Evolutionary conservation across 179 eudicot genomes (phyloP).

Genomic region (Carnegiea gigantea): DNA sequence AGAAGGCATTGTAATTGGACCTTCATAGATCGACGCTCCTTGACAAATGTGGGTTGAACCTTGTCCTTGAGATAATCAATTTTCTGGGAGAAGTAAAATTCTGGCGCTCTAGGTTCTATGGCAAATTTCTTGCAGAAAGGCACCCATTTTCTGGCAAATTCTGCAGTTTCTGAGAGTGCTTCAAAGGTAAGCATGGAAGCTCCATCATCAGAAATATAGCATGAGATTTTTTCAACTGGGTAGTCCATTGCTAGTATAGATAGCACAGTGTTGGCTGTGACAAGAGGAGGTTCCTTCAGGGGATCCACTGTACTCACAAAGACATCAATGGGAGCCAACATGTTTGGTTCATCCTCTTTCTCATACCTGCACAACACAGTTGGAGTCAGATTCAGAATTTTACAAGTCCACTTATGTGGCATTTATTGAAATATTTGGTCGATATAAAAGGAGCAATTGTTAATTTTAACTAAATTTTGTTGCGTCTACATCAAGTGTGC

Average conservation of each 20-base stretch:
- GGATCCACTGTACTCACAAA: slow-evolving; percentile 99
- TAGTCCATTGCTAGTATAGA: slow-evolving; percentile 92
- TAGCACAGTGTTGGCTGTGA: slow-evolving; percentile 76
- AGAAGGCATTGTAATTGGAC: slow-evolving; percentile 29
- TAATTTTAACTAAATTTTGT: not conserved
- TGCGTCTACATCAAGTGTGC: not conserved
- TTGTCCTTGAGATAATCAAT: slow-evolving; percentile 88
- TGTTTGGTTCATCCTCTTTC: slow-evolving; percentile 83
- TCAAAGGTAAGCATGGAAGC: slow-evolving; percentile 94
- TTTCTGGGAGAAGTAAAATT: slow-evolving; percentile 75
- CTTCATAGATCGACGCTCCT: slow-evolving; percentile 95
- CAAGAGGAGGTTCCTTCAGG: slow-evolving; percentile 87
- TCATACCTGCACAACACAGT: slow-evolving; percentile 65
- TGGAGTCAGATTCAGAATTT: slow-evolving; percentile 17
- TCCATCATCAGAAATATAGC: slow-evolving; percentile 96
- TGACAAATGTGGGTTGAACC: slow-evolving; percentile 94
- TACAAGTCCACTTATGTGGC: not conserved
- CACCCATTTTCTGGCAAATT: slow-evolving; percentile 94
- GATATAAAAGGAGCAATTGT: not conserved
- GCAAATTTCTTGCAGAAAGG: slow-evolving; percentile 90
- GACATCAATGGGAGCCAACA: slow-evolving; percentile 79
- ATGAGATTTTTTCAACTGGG: slow-evolving; percentile 85
- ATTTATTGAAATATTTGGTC: not conserved
- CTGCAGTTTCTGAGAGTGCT: slow-evolving; percentile 90
- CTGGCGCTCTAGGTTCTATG: slow-evolving; percentile 92